Evolutionary conservation across 2,329 filamentous ascomycete species (phyloP), one percentile per base, ranked within the genome.

Genomic region (Diplocarpon mali): DNA sequence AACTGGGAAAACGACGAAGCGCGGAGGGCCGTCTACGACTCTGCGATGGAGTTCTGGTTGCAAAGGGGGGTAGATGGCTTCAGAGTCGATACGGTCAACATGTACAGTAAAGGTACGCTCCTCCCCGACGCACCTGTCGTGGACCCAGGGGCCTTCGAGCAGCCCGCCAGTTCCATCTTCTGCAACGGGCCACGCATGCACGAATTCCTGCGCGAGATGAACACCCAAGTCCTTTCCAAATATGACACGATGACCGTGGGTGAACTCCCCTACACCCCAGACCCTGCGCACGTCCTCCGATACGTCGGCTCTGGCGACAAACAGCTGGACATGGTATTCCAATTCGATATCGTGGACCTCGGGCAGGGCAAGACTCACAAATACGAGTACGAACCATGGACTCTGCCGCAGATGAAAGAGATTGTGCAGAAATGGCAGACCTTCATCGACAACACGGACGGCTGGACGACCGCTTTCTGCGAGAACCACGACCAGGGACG

Each of bases 21-120:
- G 0, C 73, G 84, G 13, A 66, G 75, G 37, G 85, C 83, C 1
- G 78, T 89, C 6, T 83, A 87, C 60, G 70, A 80, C 29, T 72
- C 75, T 13, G 72, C 82, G 5, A 83, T 89, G 74, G 72, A 75
- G 27, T 92, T 89, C 60, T 92, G 86, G 86, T 72, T 92, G 0
- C 68, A 84, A 39, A 74, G 76, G 28, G 85, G 84, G 2, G 78
- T 84, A 0, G 76, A 82, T 38, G 82, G 82, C 3, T 86, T 85
- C 67, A 72, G 82, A n/a, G 73, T 85, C 63, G 82, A 86, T 56
- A 80, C 81, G 0, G 80, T 85, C 62, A 85, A 85, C 62, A 73
- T 82, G 64, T 82, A 83, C 58, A 80, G 75, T 57, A 85, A 85
- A 57, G 69, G 70, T 0, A 69, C 70, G 3, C 66, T 65, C 1